Base-by-base conservation (phyloP, 2,329 filamentous ascomycete genomes). In the Alternaria ethzedia region DNA sequence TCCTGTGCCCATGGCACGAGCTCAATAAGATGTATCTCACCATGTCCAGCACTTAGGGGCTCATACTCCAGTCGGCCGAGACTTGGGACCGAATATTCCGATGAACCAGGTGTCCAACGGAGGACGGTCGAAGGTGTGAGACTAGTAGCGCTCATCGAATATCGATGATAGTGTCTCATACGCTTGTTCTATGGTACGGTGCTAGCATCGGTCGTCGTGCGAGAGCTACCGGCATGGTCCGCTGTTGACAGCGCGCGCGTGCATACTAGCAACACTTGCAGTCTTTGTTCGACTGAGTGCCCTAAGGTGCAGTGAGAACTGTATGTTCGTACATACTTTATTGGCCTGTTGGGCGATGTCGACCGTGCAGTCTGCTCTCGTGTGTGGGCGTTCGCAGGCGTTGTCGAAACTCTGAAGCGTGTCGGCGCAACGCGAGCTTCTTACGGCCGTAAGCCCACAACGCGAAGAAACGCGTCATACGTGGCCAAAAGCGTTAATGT, bases 1-100 rank as follows among this genome's bases (percentile, higher is more conserved):
- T 36, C 4, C 32, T 3, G 1, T 0, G 32, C 15, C 32, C 0
- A 0, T 36, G 32, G 32, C 32, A n/a, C 15, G 32, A 36, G 32
- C 32, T 36, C 32, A 8, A 36, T 1, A 8, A n/a, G 32, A 8
- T 4, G 15, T n/a, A 36, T 36, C 15, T 36, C 15, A 8, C 36
- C 8, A 41, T 41, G 36, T 41, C 0, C 36, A 17, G 36, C 8
- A 41, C 17, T 9, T 0, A 17, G n/a, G 2, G 9, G 1, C n/a
- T 17, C 36, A 3, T 17, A 11, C 15, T 1, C 36, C 15, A 41
- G 36, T 41, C 2, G 36, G 36, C 36, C 9, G 15, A 17, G 36
- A 17, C 9, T 17, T 41, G 36, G 36, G n/a, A 17, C 36, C 36
- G 36, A 41, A 2, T 2, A 17, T 3, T 41, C 1, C 15, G 5